Evolutionary conservation across 2,329 filamentous ascomycete genomes (phyloP).

Genomic region (Epichloe aotearoae): DNA sequence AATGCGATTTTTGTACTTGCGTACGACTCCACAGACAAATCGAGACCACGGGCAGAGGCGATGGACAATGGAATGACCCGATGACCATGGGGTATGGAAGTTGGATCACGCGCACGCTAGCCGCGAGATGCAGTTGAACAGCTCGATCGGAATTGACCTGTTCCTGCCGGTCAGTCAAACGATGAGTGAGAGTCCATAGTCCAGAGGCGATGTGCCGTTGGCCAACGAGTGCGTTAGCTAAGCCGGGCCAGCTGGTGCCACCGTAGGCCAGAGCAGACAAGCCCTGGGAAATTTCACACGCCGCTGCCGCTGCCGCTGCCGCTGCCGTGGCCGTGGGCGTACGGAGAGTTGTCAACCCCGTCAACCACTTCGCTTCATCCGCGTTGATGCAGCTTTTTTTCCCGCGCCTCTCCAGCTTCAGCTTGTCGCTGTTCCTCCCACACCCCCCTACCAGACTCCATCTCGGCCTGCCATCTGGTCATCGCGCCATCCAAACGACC

Average conservation of each 20-base stretch:
- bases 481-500: constrained; percentile 12
- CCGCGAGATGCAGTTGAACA: no score
- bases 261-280: not conserved
- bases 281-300: constrained; percentile 3
- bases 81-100: no score
- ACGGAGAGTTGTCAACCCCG: not conserved
- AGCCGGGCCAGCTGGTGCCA: not conserved
- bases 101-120: no score
- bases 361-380: not conserved
- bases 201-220: not conserved
- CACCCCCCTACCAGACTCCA: constrained; percentile 6
- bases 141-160: no score
- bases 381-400: constrained; percentile 10
- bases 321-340: not conserved
- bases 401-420: constrained; percentile 14
- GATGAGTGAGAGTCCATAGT: no score
- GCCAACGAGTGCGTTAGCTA: constrained; percentile 1
- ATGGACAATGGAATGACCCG: no score
- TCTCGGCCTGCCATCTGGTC: constrained; percentile 7
- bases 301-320: not conserved
- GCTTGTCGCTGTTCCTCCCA: constrained; percentile 10
- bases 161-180: no score
- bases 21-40: no score
- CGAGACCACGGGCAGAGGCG: not conserved
- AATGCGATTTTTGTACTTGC: no score